Conservation (phyloP, 768 basidiomycete species). For the Podaxis mareebaensis region DNA sequence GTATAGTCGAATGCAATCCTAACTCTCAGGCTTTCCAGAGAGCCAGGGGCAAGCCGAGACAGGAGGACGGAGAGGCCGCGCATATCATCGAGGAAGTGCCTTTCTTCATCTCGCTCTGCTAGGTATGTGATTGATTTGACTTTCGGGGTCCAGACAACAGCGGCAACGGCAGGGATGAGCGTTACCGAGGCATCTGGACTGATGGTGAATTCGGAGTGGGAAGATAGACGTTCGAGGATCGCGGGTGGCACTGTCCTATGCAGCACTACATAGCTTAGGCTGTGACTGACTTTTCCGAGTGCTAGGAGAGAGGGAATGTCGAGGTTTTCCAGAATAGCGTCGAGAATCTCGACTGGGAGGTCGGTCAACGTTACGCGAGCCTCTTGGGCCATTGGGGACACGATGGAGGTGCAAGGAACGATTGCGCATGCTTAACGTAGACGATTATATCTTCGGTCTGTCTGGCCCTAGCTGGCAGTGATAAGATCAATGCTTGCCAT, state of each 20-base stretch:
- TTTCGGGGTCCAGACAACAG: not conserved
- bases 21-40: not conserved
- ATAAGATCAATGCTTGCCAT: not conserved
- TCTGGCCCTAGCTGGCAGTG: not conserved
- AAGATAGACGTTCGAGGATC: not conserved
- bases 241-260: not conserved
- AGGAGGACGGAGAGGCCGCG: not conserved
- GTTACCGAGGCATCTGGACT: not conserved
- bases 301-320: not conserved
- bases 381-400: not conserved
- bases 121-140: not conserved
- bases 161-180: not conserved
- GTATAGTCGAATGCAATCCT: not conserved
- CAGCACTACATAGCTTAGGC: not conserved
- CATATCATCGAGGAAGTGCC: not conserved
- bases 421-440: not conserved
- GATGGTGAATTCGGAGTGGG: not conserved
- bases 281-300: not conserved
- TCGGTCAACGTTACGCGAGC: not conserved
- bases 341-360: not conserved
- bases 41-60: not conserved
- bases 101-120: not conserved
- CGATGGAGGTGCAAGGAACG: not conserved
- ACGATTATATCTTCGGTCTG: not conserved
- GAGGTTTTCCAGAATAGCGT: not conserved